phyloP scores from a whole-genome alignment of 1,284 basidiomycete species.

The Microstroma glucosiphilum region DNA sequence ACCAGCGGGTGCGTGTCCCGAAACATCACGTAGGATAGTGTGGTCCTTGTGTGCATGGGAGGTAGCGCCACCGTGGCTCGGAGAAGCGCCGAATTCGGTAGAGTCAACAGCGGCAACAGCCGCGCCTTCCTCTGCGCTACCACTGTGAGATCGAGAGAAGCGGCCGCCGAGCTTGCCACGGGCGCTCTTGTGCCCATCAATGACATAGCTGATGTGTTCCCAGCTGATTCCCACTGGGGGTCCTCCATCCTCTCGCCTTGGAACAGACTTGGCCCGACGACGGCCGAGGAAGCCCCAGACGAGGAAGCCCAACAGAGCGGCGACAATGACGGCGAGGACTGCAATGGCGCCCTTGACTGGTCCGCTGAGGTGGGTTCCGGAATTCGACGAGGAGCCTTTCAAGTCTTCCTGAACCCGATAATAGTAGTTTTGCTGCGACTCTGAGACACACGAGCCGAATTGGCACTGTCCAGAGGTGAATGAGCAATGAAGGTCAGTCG shows the following conservation, averaged over 20 bases:
- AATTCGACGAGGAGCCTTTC: neutral
- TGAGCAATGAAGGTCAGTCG: neutral
- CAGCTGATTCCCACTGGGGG: slow-evolving; percentile 28
- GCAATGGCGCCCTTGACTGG: slow-evolving; percentile 33
- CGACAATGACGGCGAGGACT: slow-evolving; percentile 27
- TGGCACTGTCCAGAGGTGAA: slow-evolving; percentile 15
- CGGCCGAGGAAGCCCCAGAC: slow-evolving; percentile 13
- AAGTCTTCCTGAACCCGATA: slow-evolving; percentile 9
- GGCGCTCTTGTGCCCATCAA: no score
- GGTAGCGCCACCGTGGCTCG: neutral
- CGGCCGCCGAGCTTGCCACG: no score
- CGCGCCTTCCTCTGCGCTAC: neutral
- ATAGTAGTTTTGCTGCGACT: slow-evolving; percentile 23
- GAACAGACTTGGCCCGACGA: neutral
- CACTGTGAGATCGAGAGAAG: no score
- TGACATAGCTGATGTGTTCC: slow-evolving; percentile 24
- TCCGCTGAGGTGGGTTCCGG: slow-evolving; percentile 17
- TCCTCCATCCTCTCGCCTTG: neutral
- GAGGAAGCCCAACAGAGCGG: slow-evolving; percentile 19
- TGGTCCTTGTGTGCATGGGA: neutral
- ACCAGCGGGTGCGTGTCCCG: slow-evolving; percentile 26
- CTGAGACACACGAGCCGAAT: slow-evolving; percentile 31
- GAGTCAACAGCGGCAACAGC: neutral
- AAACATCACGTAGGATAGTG: slow-evolving; percentile 18
- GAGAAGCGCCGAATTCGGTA: neutral